A percentile compares a stretch with the other conserved stretches of the same genome.
phyloP scores from a whole-genome alignment of 108 stramenopile genomes.

The Bacterosira constricta region DNA sequence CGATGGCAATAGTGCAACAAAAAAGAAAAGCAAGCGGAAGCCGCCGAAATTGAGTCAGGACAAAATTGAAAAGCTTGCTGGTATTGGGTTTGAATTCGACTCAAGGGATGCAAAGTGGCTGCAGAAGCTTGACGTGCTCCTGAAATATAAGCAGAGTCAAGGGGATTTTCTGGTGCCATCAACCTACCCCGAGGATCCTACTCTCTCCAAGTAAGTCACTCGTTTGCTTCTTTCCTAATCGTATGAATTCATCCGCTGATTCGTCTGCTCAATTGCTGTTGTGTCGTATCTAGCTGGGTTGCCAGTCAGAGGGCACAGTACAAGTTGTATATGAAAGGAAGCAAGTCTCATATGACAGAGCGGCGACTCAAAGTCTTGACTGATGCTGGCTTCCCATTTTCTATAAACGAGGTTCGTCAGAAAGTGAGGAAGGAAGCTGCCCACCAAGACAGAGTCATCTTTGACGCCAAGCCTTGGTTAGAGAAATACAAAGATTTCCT shows the following conservation, averaged over 20 bases:
- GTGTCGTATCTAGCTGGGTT: conserved; percentile 24
- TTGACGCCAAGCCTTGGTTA: conserved; percentile 41
- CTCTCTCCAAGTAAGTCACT: conserved; percentile 29
- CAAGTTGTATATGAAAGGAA: conserved; percentile 38
- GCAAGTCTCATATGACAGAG: conserved; percentile 37
- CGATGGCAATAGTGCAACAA: conserved; percentile 1
- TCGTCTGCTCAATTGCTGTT: background rate
- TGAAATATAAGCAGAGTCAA: conserved; percentile 31
- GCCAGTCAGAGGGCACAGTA: conserved; percentile 43
- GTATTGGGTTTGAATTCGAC: conserved; percentile 46
- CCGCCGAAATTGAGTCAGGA: conserved; percentile 31
- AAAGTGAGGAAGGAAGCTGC: conserved; percentile 39
- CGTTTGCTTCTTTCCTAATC: background rate
- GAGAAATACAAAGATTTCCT: conserved; percentile 41
- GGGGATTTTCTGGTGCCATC: conserved; percentile 42
- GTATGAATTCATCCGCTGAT: background rate
- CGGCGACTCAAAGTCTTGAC: conserved; percentile 34
- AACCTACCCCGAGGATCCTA: conserved; percentile 36
- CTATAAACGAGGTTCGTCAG: conserved; percentile 25
- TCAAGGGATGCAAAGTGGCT: conserved; percentile 46
- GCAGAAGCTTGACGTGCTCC: conserved; percentile 34
- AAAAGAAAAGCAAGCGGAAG: conserved; percentile 39
- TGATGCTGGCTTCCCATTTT: conserved; percentile 39
- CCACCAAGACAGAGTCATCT: conserved; percentile 33
- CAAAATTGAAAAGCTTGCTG: conserved; percentile 24